These are phyloP conservation scores for Sophora flavescens DNA, from an alignment of 306 rosid species.

Conservation along the genomic window DNA sequence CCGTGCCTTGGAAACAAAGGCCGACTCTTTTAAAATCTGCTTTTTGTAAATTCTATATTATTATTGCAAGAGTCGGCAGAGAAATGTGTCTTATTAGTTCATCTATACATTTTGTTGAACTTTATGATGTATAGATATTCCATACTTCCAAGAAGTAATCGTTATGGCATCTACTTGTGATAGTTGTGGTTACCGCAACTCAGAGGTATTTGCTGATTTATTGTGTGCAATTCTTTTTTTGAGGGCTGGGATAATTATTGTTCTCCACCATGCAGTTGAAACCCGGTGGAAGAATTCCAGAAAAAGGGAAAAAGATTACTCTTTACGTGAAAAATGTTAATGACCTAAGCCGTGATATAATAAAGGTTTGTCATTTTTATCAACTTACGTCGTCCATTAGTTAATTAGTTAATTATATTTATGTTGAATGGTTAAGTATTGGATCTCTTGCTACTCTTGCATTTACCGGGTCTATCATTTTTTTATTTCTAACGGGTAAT, in stretches of 20 bases:
- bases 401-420: slow-evolving; percentile 18
- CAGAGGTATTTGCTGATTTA: slow-evolving; percentile 76
- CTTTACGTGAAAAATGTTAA: slow-evolving; percentile 65
- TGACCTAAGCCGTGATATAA: slow-evolving; percentile 92
- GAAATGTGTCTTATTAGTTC: slow-evolving; percentile 29
- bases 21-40: not conserved
- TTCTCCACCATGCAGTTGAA: slow-evolving; percentile 72
- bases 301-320: slow-evolving; percentile 79
- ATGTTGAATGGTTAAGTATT: slow-evolving; percentile 12
- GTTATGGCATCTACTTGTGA: slow-evolving; percentile 99
- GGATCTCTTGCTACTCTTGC: slow-evolving; percentile 2
- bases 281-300: slow-evolving; percentile 93
- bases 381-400: not conserved
- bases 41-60: slow-evolving; percentile 23
- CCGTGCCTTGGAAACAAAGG: not conserved
- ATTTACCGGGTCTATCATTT: not conserved
- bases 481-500: slow-evolving; percentile 14
- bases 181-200: slow-evolving; percentile 91
- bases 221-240: slow-evolving; percentile 19
- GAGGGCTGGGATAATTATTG: slow-evolving; percentile 32
- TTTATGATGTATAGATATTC: slow-evolving; percentile 79
- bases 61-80: slow-evolving; percentile 14
- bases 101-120: slow-evolving; percentile 47
- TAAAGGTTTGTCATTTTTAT: slow-evolving; percentile 69
- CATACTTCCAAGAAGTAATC: slow-evolving; percentile 94